A percentile compares a stretch with the other conserved stretches of the same genome.
phyloP scores from a whole-genome alignment of 805 yeast species.

The Saccharomycopsis oosterbeekiorum region DNA sequence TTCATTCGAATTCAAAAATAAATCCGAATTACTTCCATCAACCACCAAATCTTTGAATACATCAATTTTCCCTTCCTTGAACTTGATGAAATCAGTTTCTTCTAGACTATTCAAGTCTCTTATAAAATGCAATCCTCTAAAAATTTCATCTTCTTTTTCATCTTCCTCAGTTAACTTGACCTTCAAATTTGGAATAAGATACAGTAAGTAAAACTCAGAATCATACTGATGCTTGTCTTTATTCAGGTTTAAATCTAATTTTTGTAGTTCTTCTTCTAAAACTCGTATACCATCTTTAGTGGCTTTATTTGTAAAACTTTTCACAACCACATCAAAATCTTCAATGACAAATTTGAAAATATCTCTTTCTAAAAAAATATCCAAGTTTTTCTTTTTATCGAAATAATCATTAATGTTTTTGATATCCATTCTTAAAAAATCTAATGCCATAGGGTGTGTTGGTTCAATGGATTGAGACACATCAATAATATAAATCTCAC shows the following conservation, averaged over 20 bases:
- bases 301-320: constrained; percentile 6
- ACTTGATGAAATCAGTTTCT: constrained; percentile 80
- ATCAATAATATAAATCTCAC: constrained; percentile 78
- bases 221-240: constrained; percentile 20
- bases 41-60: constrained; percentile 58
- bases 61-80: constrained; percentile 70
- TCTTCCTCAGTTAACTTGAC: constrained; percentile 43
- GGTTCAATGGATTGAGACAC: constrained; percentile 98
- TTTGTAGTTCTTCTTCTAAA: constrained; percentile 27
- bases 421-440: constrained; percentile 93
- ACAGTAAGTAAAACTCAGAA: constrained; percentile 32
- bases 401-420: constrained; percentile 91
- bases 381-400: constrained; percentile 55
- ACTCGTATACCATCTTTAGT: neutral
- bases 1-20: constrained; percentile 15
- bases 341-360: constrained; percentile 71
- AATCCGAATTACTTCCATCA: constrained; percentile 25
- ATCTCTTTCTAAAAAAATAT: constrained; percentile 70
- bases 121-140: constrained; percentile 69
- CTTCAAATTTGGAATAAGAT: constrained; percentile 42
- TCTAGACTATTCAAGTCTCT: constrained; percentile 75
- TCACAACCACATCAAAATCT: constrained; percentile 27
- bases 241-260: constrained; percentile 20
- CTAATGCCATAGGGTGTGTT: constrained; percentile 93
- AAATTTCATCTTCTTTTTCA: constrained; percentile 74